Base-by-base conservation (phyloP, 1,284 basidiomycete genomes). In the Vanrija pseudolonga region DNA sequence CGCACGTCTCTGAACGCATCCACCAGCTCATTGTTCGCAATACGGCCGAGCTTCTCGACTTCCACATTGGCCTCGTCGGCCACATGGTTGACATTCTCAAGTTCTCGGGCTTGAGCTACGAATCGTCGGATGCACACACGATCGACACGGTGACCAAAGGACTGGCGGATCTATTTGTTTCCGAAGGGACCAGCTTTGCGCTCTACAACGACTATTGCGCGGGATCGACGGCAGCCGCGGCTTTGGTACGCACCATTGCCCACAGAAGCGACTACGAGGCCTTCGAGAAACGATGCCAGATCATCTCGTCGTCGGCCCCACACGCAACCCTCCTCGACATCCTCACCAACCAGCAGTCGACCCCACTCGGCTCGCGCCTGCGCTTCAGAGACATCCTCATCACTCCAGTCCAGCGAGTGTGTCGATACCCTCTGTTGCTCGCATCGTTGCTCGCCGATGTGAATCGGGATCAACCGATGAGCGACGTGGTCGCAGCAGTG, bases 361-460 rank as follows among this genome's bases (percentile, higher is more conserved):
- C 56, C 11, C 44, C 65, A 17, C 55, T 58, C 37, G 62, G 70
- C 11, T 65, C 64, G 11, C 66, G 74, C n/a, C 61, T 77, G 9
- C 72, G 73, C 45, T 82, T 92, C 47, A 79, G 83, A 62, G 90
- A 94, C 74, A 89, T 90, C 69, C 80, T 94, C 75, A 93, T 94
- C 76, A 89, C 90, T 71, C 90, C 90, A 6, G 82, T 93, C 18
- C 90, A 94, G 74, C 80, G 90, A 40, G 86, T 94, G 45, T 94
- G 91, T 80, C 89, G 87, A 65, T 97, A 97, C 69, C 90, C 91
- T 9, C 81, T 96, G 41, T 81, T 97, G 14, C 82, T 97, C 37
- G 85, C 86, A 55, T 84, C 89, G 63, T 81, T 96, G 46, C 80
- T 81, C 20, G 58, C 55, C 9, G 58, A 60, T 28, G 55, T 60